Conservation (phyloP, 768 basidiomycete species). For the Phaeotremella skinneri region DNA sequence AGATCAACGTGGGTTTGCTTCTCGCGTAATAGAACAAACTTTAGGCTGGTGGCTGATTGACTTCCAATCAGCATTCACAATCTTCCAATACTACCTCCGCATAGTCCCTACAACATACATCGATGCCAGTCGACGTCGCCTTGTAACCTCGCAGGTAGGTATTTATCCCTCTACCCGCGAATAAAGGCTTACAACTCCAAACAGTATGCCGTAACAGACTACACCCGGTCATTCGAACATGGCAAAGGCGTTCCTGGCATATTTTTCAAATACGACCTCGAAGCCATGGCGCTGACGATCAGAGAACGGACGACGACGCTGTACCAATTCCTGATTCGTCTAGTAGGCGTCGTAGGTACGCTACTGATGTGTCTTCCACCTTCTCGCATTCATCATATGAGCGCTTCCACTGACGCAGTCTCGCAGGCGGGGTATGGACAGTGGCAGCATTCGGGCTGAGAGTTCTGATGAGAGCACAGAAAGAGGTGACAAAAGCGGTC, state of each 20-base stretch:
- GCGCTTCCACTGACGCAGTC: not conserved
- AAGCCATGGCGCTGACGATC: constrained; percentile 80
- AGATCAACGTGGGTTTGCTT: constrained; percentile 60
- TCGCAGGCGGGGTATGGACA: constrained; percentile 51
- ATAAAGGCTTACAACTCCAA: not conserved
- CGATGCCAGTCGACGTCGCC: constrained; percentile 57
- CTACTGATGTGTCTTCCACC: not conserved
- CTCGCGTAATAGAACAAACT: not conserved
- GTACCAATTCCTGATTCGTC: constrained; percentile 74
- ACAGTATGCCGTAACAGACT: constrained; percentile 91
- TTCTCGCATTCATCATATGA: not conserved
- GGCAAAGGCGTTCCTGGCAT: constrained; percentile 80
- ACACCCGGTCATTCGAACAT: constrained; percentile 70
- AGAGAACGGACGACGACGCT: constrained; percentile 84
- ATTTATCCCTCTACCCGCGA: constrained; percentile 55
- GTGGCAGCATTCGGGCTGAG: constrained; percentile 47
- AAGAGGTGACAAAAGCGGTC: constrained; percentile 34
- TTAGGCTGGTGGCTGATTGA: not conserved
- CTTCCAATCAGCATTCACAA: constrained; percentile 65
- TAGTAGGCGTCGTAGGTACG: constrained; percentile 81
- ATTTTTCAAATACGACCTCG: constrained; percentile 97
- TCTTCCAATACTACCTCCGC: constrained; percentile 91
- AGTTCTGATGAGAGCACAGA: constrained; percentile 47
- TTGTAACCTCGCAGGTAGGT: constrained; percentile 47
- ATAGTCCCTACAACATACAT: constrained; percentile 92